A percentile compares a stretch with the other conserved stretches of the same genome.
phyloP scores from a whole-genome alignment of 192 early-diverging fungal genomes.

The Coemansia sp. region DNA sequence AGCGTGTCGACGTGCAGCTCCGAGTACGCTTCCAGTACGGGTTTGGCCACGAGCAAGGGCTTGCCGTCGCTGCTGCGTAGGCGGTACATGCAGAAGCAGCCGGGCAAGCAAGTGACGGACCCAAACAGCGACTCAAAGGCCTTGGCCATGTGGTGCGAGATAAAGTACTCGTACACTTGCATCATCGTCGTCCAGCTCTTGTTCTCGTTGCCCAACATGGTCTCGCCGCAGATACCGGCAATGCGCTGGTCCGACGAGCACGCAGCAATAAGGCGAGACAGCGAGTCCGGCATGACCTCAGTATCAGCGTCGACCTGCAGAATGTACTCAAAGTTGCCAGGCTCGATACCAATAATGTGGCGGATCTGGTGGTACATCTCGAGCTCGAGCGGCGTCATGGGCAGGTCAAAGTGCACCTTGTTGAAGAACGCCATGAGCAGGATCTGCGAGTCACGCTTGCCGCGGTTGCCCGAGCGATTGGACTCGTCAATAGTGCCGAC shows the following conservation, averaged over 20 bases:
- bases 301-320: slow-evolving; percentile 84
- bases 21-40: slow-evolving; percentile 84
- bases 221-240: slow-evolving; percentile 93
- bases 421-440: slow-evolving; percentile 94
- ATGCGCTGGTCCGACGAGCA: slow-evolving; percentile 74
- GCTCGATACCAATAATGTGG: slow-evolving; percentile 90
- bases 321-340: slow-evolving; percentile 73
- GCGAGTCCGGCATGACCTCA: slow-evolving; percentile 80
- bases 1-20: slow-evolving; percentile 92
- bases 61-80: slow-evolving; percentile 59
- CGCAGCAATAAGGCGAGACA: slow-evolving; percentile 84
- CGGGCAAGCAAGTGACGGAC: too few relatives aligned
- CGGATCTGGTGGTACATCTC: slow-evolving; percentile 98
- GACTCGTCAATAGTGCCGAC: slow-evolving; percentile 86
- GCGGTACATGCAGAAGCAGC: too few relatives aligned
- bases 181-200: slow-evolving; percentile 94
- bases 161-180: slow-evolving; percentile 94
- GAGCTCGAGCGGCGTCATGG: slow-evolving; percentile 93
- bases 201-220: slow-evolving; percentile 84
- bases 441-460: slow-evolving; percentile 98
- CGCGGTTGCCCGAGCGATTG: slow-evolving; percentile 90
- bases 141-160: slow-evolving; percentile 94
- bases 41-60: slow-evolving; percentile 79
- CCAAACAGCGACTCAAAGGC: too few relatives aligned
- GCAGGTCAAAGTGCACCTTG: slow-evolving; percentile 86